phyloP scores from a whole-genome alignment of 805 yeast species.

The Nakazawaea sp. region DNA sequence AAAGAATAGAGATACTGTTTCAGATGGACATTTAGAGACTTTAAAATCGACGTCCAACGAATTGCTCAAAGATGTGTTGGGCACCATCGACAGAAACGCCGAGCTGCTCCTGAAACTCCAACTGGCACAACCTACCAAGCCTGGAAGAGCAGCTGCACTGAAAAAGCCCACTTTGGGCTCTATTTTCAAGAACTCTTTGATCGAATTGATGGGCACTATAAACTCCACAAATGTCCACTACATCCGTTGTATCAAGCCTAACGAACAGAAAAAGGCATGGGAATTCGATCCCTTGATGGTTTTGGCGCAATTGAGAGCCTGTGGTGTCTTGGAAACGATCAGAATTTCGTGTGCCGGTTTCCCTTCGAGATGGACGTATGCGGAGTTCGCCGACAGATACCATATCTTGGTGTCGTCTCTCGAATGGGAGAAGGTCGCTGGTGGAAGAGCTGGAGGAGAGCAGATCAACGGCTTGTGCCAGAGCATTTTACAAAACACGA shows the following conservation, averaged over 20 bases:
- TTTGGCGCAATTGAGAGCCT: slow-evolving; percentile 88
- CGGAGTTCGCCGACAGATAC: slow-evolving; percentile 86
- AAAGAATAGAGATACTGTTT: slow-evolving; percentile 94
- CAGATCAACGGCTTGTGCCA: slow-evolving; percentile 61
- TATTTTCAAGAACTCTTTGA: slow-evolving; percentile 85
- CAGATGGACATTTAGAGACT: slow-evolving; percentile 90
- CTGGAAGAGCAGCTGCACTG: slow-evolving; percentile 23
- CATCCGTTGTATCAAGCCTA: slow-evolving; percentile 95
- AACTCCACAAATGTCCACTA: slow-evolving; percentile 94
- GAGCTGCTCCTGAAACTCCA: slow-evolving; percentile 32
- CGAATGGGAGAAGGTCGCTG: slow-evolving; percentile 57
- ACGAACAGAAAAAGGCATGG: slow-evolving; percentile 93
- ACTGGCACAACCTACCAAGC: slow-evolving; percentile 24
- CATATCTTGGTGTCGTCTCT: slow-evolving; percentile 73
- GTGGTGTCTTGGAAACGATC: slow-evolving; percentile 97
- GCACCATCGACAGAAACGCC: slow-evolving; percentile 53
- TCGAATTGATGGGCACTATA: slow-evolving; percentile 88
- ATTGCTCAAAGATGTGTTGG: slow-evolving; percentile 57
- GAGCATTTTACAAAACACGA: slow-evolving; percentile 56
- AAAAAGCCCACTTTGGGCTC: slow-evolving; percentile 93
- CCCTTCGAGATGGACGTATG: slow-evolving; percentile 94
- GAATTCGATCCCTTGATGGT: slow-evolving; percentile 94
- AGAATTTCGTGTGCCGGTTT: slow-evolving; percentile 96
- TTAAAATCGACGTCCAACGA: slow-evolving; percentile 63
- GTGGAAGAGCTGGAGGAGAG: slow-evolving; percentile 42